phyloP scores from a whole-genome alignment of 176 grass and related monocot species.

The Miscanthus lutarioriparius region DNA sequence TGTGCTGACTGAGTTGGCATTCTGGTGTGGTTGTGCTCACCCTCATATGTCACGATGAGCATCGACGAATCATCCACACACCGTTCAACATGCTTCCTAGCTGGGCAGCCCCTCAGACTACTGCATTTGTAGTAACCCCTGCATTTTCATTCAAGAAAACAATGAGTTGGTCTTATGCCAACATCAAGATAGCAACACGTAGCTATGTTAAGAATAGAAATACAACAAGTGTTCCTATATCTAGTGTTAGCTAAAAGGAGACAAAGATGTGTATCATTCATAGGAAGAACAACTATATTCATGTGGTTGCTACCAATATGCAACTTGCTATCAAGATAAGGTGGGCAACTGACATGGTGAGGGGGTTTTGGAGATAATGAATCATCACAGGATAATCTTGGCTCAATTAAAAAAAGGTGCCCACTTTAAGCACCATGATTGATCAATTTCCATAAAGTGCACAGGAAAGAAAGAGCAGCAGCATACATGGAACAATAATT shows the following conservation, averaged over 20 bases:
- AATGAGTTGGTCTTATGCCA: slow-evolving; percentile 5
- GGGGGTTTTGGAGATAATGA: not conserved
- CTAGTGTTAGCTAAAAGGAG: slow-evolving; percentile 4
- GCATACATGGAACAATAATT: slow-evolving; percentile 38
- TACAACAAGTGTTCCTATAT: not conserved
- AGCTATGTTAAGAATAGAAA: not conserved
- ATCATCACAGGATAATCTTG: slow-evolving; percentile 11
- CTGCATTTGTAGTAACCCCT: slow-evolving; percentile 98
- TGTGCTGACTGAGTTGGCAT: slow-evolving; percentile 52
- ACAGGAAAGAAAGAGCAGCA: slow-evolving; percentile 15
- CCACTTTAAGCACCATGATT: slow-evolving; percentile 37
- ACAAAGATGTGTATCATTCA: not conserved
- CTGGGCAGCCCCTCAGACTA: slow-evolving; percentile 82
- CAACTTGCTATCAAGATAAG: slow-evolving; percentile 5
- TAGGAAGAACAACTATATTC: slow-evolving; percentile 28
- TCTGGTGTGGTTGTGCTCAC: slow-evolving; percentile 72
- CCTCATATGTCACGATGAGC: slow-evolving; percentile 84
- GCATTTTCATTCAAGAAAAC: slow-evolving; percentile 34
- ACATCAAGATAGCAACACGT: not conserved
- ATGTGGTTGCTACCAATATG: not conserved
- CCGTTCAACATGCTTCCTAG: slow-evolving; percentile 82
- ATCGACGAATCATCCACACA: slow-evolving; percentile 79
- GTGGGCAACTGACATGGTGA: slow-evolving; percentile 6
- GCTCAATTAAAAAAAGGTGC: not conserved
- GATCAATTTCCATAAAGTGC: slow-evolving; percentile 27